Percentiles rank a stretch among this genome's conserved stretches.
Conservation (phyloP, 345 rosid genomes). For the Eucalyptus marginata region DNA sequence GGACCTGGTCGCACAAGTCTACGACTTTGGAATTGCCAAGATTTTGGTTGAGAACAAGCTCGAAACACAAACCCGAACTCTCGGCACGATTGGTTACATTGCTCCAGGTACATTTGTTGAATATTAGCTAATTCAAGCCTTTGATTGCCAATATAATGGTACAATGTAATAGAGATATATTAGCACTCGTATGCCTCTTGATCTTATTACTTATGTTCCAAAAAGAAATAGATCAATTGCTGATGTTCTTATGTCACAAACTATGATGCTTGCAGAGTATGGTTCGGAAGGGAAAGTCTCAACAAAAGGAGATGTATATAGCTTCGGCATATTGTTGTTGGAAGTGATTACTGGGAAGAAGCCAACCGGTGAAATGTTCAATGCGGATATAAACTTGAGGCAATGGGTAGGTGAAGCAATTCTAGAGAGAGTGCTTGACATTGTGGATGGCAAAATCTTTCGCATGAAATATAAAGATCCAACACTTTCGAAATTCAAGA, state of each 20-base stretch:
- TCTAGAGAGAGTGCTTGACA: neutral
- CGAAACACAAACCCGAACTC: neutral
- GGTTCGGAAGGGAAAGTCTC: neutral
- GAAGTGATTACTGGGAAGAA: neutral
- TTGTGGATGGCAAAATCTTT: neutral
- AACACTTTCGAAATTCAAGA: rapidly evolving
- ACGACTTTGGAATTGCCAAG: neutral
- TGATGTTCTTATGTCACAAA: neutral
- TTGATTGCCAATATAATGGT: neutral
- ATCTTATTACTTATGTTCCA: neutral
- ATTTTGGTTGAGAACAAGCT: neutral
- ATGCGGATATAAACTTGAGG: neutral
- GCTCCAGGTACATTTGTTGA: neutral
- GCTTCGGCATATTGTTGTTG: neutral
- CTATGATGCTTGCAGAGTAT: neutral
- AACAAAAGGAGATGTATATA: neutral
- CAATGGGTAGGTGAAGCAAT: neutral
- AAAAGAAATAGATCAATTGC: neutral
- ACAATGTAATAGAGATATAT: neutral
- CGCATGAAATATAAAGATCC: rapidly evolving
- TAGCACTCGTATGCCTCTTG: neutral
- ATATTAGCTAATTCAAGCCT: neutral
- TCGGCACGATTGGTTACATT: neutral
- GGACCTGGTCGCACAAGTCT: neutral
- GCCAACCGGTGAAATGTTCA: neutral